Percentiles rank a stretch among this genome's conserved stretches.
These are phyloP conservation scores for Paramarasmius palmivorus DNA, from an alignment of 1,284 basidiomycete genomes.

Conservation along the genomic window DNA sequence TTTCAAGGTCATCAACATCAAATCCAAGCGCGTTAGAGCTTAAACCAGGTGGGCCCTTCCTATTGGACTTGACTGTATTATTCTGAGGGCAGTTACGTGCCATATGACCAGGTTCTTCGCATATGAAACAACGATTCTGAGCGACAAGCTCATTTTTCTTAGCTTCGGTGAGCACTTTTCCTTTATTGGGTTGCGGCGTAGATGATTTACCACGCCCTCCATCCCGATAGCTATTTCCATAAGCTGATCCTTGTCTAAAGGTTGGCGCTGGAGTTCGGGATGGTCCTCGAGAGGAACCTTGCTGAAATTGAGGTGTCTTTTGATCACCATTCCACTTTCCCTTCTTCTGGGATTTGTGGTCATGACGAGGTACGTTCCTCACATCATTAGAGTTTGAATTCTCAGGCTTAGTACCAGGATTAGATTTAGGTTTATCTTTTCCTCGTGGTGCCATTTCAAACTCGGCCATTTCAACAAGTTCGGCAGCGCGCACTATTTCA, in stretches of 20 bases:
- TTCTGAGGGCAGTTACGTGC: slow-evolving; percentile 10
- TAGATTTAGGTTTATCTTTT: too few relatives aligned
- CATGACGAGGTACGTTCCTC: too few relatives aligned
- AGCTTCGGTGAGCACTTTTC: not conserved
- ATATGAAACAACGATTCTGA: slow-evolving; percentile 3
- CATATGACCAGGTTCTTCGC: slow-evolving; percentile 3
- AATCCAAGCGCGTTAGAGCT: not conserved
- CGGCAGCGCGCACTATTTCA: slow-evolving; percentile 1
- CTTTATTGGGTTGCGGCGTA: not conserved
- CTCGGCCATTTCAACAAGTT: slow-evolving; percentile 6
- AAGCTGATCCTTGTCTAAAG: not conserved
- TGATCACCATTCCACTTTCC: too few relatives aligned
- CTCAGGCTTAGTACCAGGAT: too few relatives aligned
- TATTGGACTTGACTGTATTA: not conserved
- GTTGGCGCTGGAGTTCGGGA: too few relatives aligned
- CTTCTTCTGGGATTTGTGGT: too few relatives aligned
- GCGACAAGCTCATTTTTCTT: not conserved
- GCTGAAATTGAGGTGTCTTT: too few relatives aligned
- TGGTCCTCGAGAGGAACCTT: too few relatives aligned
- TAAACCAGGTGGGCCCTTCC: slow-evolving; percentile 7
- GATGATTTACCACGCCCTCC: not conserved
- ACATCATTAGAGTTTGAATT: too few relatives aligned
- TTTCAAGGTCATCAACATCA: not conserved
- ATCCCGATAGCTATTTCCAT: not conserved
- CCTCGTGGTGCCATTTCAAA: too few relatives aligned